These are phyloP conservation scores for Rhodotorula mucilaginosa DNA, from an alignment of 1,284 basidiomycete genomes.

Conservation along the genomic window DNA sequence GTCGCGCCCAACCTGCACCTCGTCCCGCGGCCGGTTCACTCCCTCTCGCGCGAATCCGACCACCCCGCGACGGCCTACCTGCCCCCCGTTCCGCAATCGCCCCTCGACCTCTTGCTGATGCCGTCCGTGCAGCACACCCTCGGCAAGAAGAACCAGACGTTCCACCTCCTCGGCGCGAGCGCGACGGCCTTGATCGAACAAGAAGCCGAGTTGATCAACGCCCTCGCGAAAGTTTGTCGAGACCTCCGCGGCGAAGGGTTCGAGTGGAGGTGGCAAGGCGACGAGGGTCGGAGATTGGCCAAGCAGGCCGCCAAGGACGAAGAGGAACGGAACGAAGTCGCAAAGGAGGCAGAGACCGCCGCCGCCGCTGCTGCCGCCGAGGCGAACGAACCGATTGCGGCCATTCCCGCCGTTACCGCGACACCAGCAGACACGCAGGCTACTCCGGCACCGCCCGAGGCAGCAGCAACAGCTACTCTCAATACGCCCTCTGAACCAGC, in stretches of 20 bases:
- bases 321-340: background rate
- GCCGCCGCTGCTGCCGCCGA: background rate
- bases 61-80: conserved; percentile 30
- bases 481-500: background rate
- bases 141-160: conserved; percentile 34
- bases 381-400: background rate
- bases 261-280: conserved; percentile 39
- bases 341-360: background rate
- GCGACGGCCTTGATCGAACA: conserved; percentile 43
- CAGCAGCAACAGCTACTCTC: background rate
- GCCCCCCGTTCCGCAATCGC: conserved; percentile 40
- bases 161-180: conserved; percentile 35
- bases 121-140: conserved; percentile 38
- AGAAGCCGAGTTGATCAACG: conserved; percentile 37
- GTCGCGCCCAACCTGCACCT: conserved; percentile 37
- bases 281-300: conserved; percentile 22
- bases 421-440: background rate
- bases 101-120: conserved; percentile 42
- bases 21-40: conserved; percentile 18
- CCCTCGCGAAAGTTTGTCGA: conserved; percentile 35
- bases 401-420: background rate
- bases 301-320: conserved; percentile 15
- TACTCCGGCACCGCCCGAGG: background rate
- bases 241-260: conserved; percentile 42
- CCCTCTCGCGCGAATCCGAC: conserved; percentile 20